phyloP scores from a whole-genome alignment of 768 basidiomycete genomes.

The Kwoniella sp. region DNA sequence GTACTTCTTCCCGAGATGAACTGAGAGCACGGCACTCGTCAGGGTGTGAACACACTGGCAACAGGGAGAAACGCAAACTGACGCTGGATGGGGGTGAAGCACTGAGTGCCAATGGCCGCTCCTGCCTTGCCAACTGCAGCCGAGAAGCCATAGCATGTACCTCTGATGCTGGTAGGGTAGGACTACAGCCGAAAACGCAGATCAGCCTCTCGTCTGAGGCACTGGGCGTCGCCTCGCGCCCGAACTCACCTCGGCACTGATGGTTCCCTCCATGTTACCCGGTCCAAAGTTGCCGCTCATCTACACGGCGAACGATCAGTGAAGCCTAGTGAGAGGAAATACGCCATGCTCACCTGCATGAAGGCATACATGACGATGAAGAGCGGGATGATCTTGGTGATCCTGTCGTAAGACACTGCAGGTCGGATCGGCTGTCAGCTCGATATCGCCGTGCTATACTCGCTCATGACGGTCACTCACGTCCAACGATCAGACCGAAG shows the following conservation, averaged over 20 bases:
- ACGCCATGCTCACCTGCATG: conserved; percentile 58
- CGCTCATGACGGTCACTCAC: conserved; percentile 1
- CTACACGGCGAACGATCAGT: no score
- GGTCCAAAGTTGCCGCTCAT: conserved; percentile 71
- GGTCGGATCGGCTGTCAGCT: background rate
- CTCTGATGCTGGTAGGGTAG: conserved; percentile 59
- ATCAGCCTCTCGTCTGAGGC: background rate
- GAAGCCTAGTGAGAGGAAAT: background rate
- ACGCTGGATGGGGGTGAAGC: conserved; percentile 35
- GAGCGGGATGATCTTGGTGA: conserved; percentile 60
- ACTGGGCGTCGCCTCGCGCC: no score
- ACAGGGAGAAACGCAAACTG: background rate
- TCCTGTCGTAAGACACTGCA: conserved; percentile 56
- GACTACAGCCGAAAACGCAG: conserved; percentile 12
- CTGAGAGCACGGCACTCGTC: conserved; percentile 2
- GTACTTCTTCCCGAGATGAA: conserved; percentile 33
- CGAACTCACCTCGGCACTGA: conserved; percentile 20
- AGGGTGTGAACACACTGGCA: background rate
- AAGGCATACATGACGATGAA: conserved; percentile 70
- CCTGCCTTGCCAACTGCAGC: conserved; percentile 54
- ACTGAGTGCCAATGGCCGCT: conserved; percentile 51
- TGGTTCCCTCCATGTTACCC: conserved; percentile 57
- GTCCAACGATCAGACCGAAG: conserved; percentile 50
- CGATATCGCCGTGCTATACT: background rate
- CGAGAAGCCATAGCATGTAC: conserved; percentile 61